Evolutionary conservation across 768 basidiomycete species (phyloP).

Genomic region (Multifurca ochricompacta): DNA sequence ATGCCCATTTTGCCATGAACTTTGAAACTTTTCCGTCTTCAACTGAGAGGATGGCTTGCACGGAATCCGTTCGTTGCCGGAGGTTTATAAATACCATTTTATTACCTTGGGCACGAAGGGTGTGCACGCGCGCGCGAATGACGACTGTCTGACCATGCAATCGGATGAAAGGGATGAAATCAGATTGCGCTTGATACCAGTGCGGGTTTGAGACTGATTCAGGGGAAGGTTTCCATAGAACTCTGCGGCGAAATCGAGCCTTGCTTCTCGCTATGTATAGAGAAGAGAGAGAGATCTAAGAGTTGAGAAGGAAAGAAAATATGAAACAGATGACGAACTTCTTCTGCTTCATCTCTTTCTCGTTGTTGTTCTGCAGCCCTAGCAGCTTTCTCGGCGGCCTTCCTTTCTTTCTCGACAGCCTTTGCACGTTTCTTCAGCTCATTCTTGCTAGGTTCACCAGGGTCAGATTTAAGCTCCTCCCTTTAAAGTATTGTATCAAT

Average conservation of each 20-base stretch:
- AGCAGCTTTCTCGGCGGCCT: conserved; percentile 79
- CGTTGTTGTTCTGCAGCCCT: conserved; percentile 68
- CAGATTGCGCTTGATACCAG: conserved; percentile 49
- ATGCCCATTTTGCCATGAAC: conserved; percentile 95
- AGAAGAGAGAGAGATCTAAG: neutral
- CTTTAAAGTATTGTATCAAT: too few relatives aligned
- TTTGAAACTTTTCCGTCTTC: conserved; percentile 77
- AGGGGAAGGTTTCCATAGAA: conserved; percentile 86
- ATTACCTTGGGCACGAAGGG: conserved; percentile 83
- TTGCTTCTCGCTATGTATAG: conserved; percentile 5
- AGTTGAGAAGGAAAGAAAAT: too few relatives aligned
- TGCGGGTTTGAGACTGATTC: conserved; percentile 83
- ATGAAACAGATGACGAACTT: conserved; percentile 33
- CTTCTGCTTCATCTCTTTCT: conserved; percentile 57
- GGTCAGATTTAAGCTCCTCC: neutral
- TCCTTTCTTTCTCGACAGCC: conserved; percentile 83
- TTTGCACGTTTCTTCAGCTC: conserved; percentile 90
- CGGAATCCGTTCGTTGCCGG: conserved; percentile 77
- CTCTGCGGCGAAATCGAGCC: conserved; percentile 64
- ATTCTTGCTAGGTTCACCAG: conserved; percentile 66
- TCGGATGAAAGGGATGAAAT: conserved; percentile 55
- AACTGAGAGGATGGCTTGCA: conserved; percentile 77
- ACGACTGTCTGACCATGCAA: conserved; percentile 69
- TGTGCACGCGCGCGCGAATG: conserved; percentile 86
- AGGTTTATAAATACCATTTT: conserved; percentile 95